A percentile compares a stretch with the other conserved stretches of the same genome.
These are phyloP conservation scores for Corrigiola litoralis DNA, from an alignment of 179 eudicot genomes.

Conservation along the genomic window DNA sequence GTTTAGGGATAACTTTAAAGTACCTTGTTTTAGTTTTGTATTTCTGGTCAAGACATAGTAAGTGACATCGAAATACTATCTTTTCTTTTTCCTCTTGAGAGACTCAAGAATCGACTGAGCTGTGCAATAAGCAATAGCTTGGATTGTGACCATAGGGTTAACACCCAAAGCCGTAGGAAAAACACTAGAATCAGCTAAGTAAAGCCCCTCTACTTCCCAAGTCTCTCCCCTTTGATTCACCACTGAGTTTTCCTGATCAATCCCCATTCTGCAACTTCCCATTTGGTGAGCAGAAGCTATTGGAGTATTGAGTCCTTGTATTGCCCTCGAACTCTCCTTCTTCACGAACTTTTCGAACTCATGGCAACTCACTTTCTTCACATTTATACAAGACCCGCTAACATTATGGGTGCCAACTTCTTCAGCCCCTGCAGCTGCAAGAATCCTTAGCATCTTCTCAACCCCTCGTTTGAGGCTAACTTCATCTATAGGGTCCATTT, in stretches of 20 bases:
- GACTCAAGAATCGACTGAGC: conserved; percentile 46
- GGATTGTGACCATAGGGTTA: conserved; percentile 81
- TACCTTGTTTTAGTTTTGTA: too few species aligned
- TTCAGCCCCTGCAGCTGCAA: conserved; percentile 71
- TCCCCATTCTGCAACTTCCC: conserved; percentile 80
- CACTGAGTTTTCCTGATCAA: conserved; percentile 45
- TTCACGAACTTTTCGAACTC: too few species aligned
- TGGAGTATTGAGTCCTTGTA: conserved; percentile 37
- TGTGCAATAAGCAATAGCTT: conserved; percentile 63
- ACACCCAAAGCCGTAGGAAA: conserved; percentile 71
- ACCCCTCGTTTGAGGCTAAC: conserved; percentile 32
- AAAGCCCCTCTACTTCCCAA: conserved; percentile 72
- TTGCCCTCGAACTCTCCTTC: conserved; percentile 47
- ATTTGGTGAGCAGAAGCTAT: conserved; percentile 64
- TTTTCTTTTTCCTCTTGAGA: conserved; percentile 30
- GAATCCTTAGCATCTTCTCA: conserved; percentile 54
- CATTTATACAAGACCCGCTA: conserved; percentile 48
- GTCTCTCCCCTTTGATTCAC: conserved; percentile 72
- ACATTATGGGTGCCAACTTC: conserved; percentile 86
- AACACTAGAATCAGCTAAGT: conserved; percentile 71
- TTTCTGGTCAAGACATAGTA: too few species aligned
- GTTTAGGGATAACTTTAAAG: too few species aligned
- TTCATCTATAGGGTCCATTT: too few species aligned
- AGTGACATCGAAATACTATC: too few species aligned
- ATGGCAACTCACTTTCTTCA: too few species aligned